Evolutionary conservation across 2,329 filamentous ascomycete species (phyloP), one percentile per base, ranked within the genome.

Genomic region (Fusarium brevicatenulatum): DNA sequence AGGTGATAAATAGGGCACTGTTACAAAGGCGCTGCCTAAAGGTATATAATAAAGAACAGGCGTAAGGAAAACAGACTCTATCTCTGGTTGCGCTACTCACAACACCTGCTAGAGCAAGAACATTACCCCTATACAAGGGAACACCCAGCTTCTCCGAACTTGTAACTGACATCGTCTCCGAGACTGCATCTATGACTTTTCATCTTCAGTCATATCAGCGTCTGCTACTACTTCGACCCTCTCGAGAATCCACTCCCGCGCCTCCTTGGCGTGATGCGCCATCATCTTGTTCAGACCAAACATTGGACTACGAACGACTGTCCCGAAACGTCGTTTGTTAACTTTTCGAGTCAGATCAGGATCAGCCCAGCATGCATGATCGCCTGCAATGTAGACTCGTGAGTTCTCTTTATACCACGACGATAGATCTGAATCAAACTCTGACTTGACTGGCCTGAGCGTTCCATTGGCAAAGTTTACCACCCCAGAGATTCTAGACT

Each of bases 321-420:
- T 85, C 5, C 90, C 90, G 71, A 91, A 92, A 1, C 90, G 85
- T 40, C 86, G 84, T 82, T 90, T 91, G 53, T 85, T 81, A 1
- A 91, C 87, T 76, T 90, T 91, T 70, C 87, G 85, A 4, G 83
- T 86, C 25, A 90, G 84, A 9, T 91, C 89, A 37, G 87, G 86
- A 63, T 91, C 89, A 68, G 81, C 85, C 92, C 94, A 98, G 80
- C 93, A 92, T 18, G 89, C 88, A 80, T 98, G 95, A 66, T 91
- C 87, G 32, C 87, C 84, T 4, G 92, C 89, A 23, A 98, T 92
- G 77, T 92, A 97, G 52, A 98, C 91, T 7, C 90, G 87, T 1
- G 94, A 96, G 81, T 94, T 91, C 74, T 90, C 86, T 78, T 92
- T 92, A 82, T 97, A 98, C 95, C 95, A 98, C 30, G 86, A 85